Percentiles rank a stretch among this genome's conserved stretches.
Evolutionary conservation across 345 rosid species (phyloP).

Genomic region (Gossypium thurberi): DNA sequence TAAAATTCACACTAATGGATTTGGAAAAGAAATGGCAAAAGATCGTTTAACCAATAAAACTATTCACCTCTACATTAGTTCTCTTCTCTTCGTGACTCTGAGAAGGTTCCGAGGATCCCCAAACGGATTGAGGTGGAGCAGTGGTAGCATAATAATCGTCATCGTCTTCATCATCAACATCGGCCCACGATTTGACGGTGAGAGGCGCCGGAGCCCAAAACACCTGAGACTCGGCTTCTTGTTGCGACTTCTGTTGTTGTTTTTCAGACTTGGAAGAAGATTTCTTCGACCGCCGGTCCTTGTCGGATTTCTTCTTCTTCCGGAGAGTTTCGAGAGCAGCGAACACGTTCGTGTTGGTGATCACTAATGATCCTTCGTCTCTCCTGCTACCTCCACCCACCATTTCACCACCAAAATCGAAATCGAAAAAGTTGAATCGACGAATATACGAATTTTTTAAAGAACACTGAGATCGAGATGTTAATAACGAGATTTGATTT

Average conservation of each 20-base stretch:
- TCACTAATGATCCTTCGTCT: slow-evolving; percentile 46
- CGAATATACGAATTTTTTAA: neutral
- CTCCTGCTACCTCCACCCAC: slow-evolving; percentile 50
- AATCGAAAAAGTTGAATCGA: neutral
- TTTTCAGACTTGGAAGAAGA: slow-evolving; percentile 28
- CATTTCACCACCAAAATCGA: slow-evolving; percentile 16
- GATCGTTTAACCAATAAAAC: neutral
- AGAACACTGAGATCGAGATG: neutral
- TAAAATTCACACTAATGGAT: neutral
- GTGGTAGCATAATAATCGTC: slow-evolving; percentile 53
- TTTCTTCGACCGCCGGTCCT: slow-evolving; percentile 24
- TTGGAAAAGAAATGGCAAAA: neutral
- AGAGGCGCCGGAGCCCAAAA: slow-evolving; percentile 51
- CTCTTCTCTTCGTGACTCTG: slow-evolving; percentile 24
- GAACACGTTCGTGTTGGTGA: slow-evolving; percentile 50
- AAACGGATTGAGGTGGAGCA: slow-evolving; percentile 37
- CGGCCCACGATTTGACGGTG: slow-evolving; percentile 51
- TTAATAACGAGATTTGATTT: neutral
- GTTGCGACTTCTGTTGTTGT: slow-evolving; percentile 13
- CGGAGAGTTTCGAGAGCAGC: slow-evolving; percentile 51
- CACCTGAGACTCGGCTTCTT: slow-evolving; percentile 41
- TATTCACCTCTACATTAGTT: slow-evolving; percentile 30
- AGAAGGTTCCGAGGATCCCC: slow-evolving; percentile 29
- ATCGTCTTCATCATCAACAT: slow-evolving; percentile 51
- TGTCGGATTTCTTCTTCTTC: slow-evolving; percentile 56